Conservation (phyloP, 2,329 filamentous ascomycete species). For the Fusarium subglutinans region DNA sequence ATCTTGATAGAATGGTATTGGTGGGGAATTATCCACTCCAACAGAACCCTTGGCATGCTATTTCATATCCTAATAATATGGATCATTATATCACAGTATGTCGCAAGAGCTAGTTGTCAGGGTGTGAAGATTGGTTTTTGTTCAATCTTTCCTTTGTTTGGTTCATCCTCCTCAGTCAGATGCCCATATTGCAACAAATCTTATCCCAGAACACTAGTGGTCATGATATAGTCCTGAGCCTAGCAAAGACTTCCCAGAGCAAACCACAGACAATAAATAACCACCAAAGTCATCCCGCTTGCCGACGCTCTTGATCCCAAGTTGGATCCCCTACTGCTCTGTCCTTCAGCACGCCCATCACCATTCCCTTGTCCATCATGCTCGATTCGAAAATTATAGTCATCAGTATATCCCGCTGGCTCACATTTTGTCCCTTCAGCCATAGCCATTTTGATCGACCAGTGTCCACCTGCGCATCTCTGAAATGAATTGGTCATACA, state of each 20-base stretch:
- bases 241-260: background rate
- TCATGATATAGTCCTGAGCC: background rate
- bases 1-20: constrained; percentile 16
- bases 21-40: constrained; percentile 4
- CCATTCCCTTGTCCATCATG: constrained; percentile 31
- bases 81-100: background rate
- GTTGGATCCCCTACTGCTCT: constrained; percentile 16
- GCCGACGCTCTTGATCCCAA: background rate
- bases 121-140: background rate
- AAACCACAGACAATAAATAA: constrained; percentile 11
- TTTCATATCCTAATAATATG: background rate
- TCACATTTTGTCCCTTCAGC: constrained; percentile 57
- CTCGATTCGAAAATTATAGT: constrained; percentile 49
- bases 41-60: background rate
- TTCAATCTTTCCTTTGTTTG: background rate
- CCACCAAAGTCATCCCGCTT: background rate
- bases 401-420: constrained; percentile 54
- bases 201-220: background rate
- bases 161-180: background rate
- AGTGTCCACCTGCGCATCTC: constrained; percentile 58
- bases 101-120: background rate
- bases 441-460: constrained; percentile 56
- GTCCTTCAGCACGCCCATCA: background rate
- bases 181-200: background rate
- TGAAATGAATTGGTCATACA: constrained; percentile 61